Evolutionary conservation across 768 basidiomycete species (phyloP).

Genomic region (Termitomyces sp.): DNA sequence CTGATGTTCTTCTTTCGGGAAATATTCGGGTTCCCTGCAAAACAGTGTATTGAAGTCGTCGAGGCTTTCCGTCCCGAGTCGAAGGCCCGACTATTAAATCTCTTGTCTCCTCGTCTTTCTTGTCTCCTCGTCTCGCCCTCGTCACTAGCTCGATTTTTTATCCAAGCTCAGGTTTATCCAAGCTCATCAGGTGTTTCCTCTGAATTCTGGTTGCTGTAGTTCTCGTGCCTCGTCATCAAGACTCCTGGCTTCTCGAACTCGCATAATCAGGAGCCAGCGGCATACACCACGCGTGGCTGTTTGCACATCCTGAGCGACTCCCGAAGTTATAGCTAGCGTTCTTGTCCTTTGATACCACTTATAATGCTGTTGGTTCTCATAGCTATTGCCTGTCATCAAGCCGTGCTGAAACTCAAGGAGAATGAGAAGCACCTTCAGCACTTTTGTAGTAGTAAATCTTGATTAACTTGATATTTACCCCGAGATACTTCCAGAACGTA

Average conservation of each 20-base stretch:
- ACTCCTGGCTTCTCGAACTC: slow-evolving; percentile 1
- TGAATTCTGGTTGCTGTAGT: slow-evolving; percentile 40
- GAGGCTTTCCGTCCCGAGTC: not conserved
- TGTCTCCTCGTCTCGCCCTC: not conserved
- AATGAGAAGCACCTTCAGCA: not conserved
- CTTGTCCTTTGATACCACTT: not conserved
- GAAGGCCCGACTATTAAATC: not conserved
- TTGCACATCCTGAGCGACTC: not conserved
- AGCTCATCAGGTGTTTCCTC: not conserved
- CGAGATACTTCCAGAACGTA: slow-evolving; percentile 31
- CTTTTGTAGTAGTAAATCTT: not conserved
- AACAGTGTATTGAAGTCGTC: not conserved
- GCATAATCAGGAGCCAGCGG: not conserved
- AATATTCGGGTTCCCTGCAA: not conserved
- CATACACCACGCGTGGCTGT: not conserved
- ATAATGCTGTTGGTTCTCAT: not conserved
- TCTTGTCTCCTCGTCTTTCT: not conserved
- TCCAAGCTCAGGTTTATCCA: not conserved
- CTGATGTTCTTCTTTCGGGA: no score
- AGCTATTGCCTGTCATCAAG: not conserved
- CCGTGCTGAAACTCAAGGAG: not conserved
- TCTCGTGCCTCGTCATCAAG: not conserved
- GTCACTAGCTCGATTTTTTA: not conserved
- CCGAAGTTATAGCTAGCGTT: not conserved
- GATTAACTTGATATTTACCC: not conserved